phyloP scores from a whole-genome alignment of 2,329 filamentous ascomycete genomes.

The Golovinomyces cichoracearum region DNA sequence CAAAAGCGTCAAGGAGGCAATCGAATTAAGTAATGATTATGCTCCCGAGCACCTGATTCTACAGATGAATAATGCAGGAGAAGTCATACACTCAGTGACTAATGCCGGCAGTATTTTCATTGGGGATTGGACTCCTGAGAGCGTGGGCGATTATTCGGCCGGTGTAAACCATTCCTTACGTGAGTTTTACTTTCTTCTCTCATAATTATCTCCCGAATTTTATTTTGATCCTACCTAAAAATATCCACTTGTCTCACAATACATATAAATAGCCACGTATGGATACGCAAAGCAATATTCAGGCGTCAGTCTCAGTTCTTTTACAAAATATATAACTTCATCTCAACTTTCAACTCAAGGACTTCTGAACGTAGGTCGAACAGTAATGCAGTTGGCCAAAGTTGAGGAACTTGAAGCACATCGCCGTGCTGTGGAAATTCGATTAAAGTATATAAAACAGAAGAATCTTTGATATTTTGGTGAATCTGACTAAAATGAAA shows the following conservation, averaged over 20 bases:
- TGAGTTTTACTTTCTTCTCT: slow-evolving; percentile 26
- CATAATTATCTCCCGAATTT: too few relatives aligned
- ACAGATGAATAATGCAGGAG: slow-evolving; percentile 54
- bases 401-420: slow-evolving; percentile 92
- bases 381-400: slow-evolving; percentile 84
- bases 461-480: too few relatives aligned
- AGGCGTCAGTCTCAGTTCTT: slow-evolving; percentile 83
- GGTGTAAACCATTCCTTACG: slow-evolving; percentile 93
- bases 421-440: slow-evolving; percentile 43
- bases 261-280: slow-evolving; percentile 74
- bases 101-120: slow-evolving; percentile 95
- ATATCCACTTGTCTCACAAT: too few relatives aligned
- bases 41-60: slow-evolving; percentile 92
- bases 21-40: slow-evolving; percentile 72
- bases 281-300: slow-evolving; percentile 97
- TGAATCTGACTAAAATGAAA: too few relatives aligned
- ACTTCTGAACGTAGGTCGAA: slow-evolving; percentile 55
- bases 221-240: too few relatives aligned
- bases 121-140: slow-evolving; percentile 89
- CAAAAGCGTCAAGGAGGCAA: slow-evolving; percentile 42
- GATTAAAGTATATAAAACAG: slow-evolving; percentile 23
- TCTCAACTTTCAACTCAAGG: slow-evolving; percentile 71
- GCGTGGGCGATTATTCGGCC: slow-evolving; percentile 90
- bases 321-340: slow-evolving; percentile 94
- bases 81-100: slow-evolving; percentile 50